Base-by-base conservation (phyloP, 345 rosid genomes). In the Populus ilicifolia region DNA sequence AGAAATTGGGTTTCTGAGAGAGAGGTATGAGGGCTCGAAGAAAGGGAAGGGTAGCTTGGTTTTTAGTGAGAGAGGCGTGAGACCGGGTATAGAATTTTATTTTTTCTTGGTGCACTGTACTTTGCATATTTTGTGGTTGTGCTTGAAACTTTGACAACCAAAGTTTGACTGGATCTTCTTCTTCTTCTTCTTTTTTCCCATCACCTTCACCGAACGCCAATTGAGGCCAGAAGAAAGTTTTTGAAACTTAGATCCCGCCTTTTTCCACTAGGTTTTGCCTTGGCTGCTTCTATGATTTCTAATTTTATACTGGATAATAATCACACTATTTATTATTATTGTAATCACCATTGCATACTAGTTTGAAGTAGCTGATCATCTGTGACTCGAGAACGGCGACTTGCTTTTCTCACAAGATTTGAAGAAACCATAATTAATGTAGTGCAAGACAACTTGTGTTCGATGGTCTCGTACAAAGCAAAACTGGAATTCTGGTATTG, bases 91-190 rank as follows among this genome's bases (percentile, higher is more conserved):
- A 46, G 11, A 46, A 62, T 36, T 52, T 8, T 36, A 63, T 74
- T 1, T 74, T 20, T 74, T 41, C 18, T 71, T 71, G 23, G 74
- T 72, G n/a, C 77, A 66, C 27, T 35, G 71, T 56, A 52, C 72
- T 71, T 17, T 62, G 50, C 77, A 74, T 72, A 67, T 23, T 67
- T 61, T 39, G 46, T 41, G 65, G 62, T 61, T 67, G 44, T 25
- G 41, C 50, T 75, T 84, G 39, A 66, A 83, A 71, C 70, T 77
- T 78, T 81, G 83, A 78, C 81, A n/a, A 59, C 66, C 63, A 46
- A 33, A 16, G 77, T 83, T 86, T 84, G 89, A 86, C 89, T 86
- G 83, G 46, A 64, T 70, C 27, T 46, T n/a, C 4, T n/a, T 30
- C 3, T 4, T 61, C 61, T 56, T 18, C 1, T 54, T 9, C 2